Evolutionary conservation across 176 grass and related monocot species (phyloP).

Genomic region (Saccharum spontaneum): DNA sequence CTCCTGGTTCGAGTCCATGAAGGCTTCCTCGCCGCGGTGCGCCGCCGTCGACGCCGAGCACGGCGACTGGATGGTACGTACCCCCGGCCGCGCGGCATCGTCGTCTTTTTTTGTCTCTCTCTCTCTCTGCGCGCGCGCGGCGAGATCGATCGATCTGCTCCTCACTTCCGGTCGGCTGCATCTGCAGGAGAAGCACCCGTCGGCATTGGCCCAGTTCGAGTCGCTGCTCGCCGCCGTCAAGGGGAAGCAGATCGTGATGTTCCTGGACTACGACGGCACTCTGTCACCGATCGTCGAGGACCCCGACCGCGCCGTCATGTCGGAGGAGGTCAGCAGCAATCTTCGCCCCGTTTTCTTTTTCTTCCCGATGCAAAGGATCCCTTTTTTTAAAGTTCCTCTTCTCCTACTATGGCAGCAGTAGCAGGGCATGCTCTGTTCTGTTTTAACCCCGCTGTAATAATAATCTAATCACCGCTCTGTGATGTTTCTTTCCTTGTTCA

Average conservation of each 20-base stretch:
- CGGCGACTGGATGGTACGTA: constrained; percentile 56
- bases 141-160: not conserved
- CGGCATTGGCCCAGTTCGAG: constrained; percentile 61
- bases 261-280: constrained; percentile 93
- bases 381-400: not conserved
- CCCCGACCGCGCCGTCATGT: constrained; percentile 76
- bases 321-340: constrained; percentile 42
- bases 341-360: too few species aligned
- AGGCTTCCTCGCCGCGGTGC: constrained; percentile 62
- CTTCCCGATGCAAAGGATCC: not conserved
- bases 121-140: not conserved
- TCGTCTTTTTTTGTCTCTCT: too few species aligned
- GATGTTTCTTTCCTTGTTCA: not conserved
- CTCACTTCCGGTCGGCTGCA: not conserved
- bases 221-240: constrained; percentile 29
- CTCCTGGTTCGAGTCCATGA: constrained; percentile 58
- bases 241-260: constrained; percentile 82
- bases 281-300: constrained; percentile 86
- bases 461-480: not conserved
- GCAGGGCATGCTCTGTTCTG: constrained; percentile 18
- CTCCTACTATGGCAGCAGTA: not conserved
- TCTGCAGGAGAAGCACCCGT: constrained; percentile 64
- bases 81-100: not conserved
- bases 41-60: constrained; percentile 25
- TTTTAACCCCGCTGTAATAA: not conserved